A percentile compares a stretch with the other conserved stretches of the same genome.
Evolutionary conservation across 108 stramenopile genomes (phyloP).

Genomic region (Pseudonitzschia delicatissima): DNA sequence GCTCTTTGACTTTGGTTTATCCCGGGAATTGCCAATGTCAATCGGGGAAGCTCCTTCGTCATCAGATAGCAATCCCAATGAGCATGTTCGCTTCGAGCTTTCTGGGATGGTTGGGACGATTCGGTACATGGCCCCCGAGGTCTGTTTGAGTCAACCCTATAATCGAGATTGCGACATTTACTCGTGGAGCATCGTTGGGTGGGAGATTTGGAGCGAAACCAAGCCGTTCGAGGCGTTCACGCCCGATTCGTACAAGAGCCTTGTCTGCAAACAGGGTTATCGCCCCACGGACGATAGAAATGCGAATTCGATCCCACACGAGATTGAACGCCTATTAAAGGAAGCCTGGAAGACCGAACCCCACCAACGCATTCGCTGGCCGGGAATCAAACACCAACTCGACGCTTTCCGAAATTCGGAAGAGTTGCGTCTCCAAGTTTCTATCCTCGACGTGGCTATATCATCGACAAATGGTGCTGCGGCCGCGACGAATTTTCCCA

Average conservation of each 20-base stretch:
- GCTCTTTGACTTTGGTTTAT: slow-evolving; percentile 81
- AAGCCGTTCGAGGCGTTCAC: slow-evolving; percentile 70
- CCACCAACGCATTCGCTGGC: background rate
- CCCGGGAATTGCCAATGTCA: slow-evolving; percentile 54
- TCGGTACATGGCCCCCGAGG: slow-evolving; percentile 80
- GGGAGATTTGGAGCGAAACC: slow-evolving; percentile 49
- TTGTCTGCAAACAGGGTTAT: slow-evolving; percentile 48
- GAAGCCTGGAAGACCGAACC: background rate
- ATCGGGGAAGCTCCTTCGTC: too few relatives aligned
- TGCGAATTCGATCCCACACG: background rate
- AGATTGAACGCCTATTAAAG: background rate
- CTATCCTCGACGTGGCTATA: too few relatives aligned
- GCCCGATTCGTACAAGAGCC: slow-evolving; percentile 63
- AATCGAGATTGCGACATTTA: slow-evolving; percentile 68
- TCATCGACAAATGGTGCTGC: too few relatives aligned
- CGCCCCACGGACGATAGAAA: slow-evolving; percentile 14
- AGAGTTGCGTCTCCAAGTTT: background rate
- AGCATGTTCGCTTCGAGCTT: slow-evolving; percentile 48
- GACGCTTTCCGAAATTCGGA: background rate
- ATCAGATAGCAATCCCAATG: too few relatives aligned
- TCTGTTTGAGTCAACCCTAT: slow-evolving; percentile 53
- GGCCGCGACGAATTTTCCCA: too few relatives aligned
- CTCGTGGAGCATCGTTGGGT: slow-evolving; percentile 64
- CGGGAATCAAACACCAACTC: background rate
- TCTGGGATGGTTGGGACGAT: slow-evolving; percentile 58